These are phyloP conservation scores for Dendrobium catenatum DNA, from an alignment of 106 monocot species.

Conservation along the genomic window DNA sequence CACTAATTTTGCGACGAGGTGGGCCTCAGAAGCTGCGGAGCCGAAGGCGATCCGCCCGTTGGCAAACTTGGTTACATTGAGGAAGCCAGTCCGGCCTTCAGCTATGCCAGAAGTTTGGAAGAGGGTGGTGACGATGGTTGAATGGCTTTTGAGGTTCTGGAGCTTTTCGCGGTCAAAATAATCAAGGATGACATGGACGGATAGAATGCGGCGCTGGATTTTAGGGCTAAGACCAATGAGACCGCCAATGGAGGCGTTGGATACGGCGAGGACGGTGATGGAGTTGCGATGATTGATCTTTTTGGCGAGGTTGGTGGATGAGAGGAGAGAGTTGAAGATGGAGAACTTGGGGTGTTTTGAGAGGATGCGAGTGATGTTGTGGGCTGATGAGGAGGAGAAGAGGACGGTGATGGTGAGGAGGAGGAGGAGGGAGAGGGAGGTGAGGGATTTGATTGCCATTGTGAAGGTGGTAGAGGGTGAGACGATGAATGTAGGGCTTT, in stretches of 20 bases:
- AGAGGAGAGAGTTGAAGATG: conserved; percentile 33
- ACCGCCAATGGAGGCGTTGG: conserved; percentile 13
- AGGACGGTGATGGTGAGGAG: conserved; percentile 21
- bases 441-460: conserved; percentile 15
- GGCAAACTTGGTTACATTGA: conserved; percentile 30
- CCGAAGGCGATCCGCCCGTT: conserved; percentile 19
- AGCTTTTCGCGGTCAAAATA: conserved; percentile 47
- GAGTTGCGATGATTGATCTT: conserved; percentile 39
- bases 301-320: conserved; percentile 27
- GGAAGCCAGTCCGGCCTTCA: conserved; percentile 25
- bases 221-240: conserved; percentile 15
- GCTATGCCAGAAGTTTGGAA: conserved; percentile 45
- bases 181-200: conserved; percentile 54
- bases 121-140: conserved; percentile 35
- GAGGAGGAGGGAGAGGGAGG: conserved; percentile 9
- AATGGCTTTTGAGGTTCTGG: conserved; percentile 8
- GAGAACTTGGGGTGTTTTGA: conserved; percentile 17
- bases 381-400: conserved; percentile 2
- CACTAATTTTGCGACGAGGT: conserved; percentile 10
- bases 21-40: conserved; percentile 30
- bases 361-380: conserved; percentile 53
- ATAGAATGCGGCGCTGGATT: conserved; percentile 15
- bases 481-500: neutral
- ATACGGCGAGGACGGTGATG: conserved; percentile 47
- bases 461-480: neutral